Base-by-base conservation (phyloP, 352 stramenopile species). In the Phytophthora nicotianae region DNA sequence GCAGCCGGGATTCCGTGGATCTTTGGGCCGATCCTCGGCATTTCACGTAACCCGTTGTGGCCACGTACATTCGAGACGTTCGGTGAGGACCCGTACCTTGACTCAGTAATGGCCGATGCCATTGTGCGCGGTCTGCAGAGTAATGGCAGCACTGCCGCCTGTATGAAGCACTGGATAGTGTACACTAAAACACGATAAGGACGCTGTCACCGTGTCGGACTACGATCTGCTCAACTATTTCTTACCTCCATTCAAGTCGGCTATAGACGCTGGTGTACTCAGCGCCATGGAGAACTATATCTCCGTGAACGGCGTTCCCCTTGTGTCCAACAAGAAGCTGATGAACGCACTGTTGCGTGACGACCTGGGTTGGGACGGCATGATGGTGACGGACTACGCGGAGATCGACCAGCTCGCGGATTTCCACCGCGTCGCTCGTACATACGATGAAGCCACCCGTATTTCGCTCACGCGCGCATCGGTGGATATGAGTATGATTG, bases 211-310 rank as follows among this genome's bases (percentile, higher is more conserved):
- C 0, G 62, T 89, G 17, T 83, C 74, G 0, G 74, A 89, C 50
- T 91, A 74, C 45, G 75, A 90, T 40, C 37, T 92, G 35, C 70
- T 90, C 46, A 92, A 92, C 62, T 83, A 83, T 55, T 94, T 91
- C 42, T 77, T 85, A n/a, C 86, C 81, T n/a, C 76, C 87, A 2
- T 96, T 92, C 52, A 66, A 86, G 26, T 77, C 83, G n/a, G 86
- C 80, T 0, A 71, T 93, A 16, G 70, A 89, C 14, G 81, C 90
- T n/a, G 81, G 77, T 14, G 66, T 82, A 4, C 64, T 93, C 35
- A 89, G 90, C 0, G 80, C 91, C 0, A 98, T 98, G 93, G 91
- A 97, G 68, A 93, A 68, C 53, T 98, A 98, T 72, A 95, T 89
- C 49, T 90, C 95, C 37, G 56, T 96, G 19, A 96, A 96, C 53